Evolutionary conservation across 805 yeast genomes (phyloP), one percentile per base, ranked within the genome.

Genomic region (Blastobotrys mokoenaii): DNA sequence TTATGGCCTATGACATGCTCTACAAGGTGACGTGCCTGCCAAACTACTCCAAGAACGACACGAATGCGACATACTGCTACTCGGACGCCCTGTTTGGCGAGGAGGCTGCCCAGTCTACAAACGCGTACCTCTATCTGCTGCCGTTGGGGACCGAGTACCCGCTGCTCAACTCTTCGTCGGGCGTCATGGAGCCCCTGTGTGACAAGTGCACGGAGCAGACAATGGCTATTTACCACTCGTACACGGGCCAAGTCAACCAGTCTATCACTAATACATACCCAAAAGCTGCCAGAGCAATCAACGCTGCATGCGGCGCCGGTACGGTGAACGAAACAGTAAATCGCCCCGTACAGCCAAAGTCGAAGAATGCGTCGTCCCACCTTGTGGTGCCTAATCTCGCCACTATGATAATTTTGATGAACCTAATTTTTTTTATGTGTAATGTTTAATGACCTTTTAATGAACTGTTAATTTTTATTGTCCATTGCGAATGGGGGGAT

Each of bases 101-200:
- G 15, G 18, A 36, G 12, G 11, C 45, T 3, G 40, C 40, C 20
- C 48, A 43, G 22, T 40, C 48, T n/a, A 47, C 48, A 4, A 62
- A 60, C 40, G 57, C 59, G 18, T 58, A 52, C 41, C 50, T 60
- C 31, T 60, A 59, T 43, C 55, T 57, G 29, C 48, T 60, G 34
- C 62, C 64, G 7, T 50, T 60, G 25, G 65, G 59, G 14, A 49
- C 52, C 10, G 34, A 51, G 7, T 52, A 36, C 64, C 65, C 15
- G 46, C 46, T 20, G 11, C 36, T 12, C 17, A 27, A 11, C 17
- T 6, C 38, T 11, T n/a, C 42, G 8, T 12, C 32, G 40, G 29
- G n/a, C 2, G 17, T n/a, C 14, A 20, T 36, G 35, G 12, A n/a
- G 9, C 37, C 60, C 1, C 37, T 56, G 3, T 60, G 64, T 44